phyloP scores from a whole-genome alignment of 164 flowering plant genomes.

The Tetrastigma voinierianum region DNA sequence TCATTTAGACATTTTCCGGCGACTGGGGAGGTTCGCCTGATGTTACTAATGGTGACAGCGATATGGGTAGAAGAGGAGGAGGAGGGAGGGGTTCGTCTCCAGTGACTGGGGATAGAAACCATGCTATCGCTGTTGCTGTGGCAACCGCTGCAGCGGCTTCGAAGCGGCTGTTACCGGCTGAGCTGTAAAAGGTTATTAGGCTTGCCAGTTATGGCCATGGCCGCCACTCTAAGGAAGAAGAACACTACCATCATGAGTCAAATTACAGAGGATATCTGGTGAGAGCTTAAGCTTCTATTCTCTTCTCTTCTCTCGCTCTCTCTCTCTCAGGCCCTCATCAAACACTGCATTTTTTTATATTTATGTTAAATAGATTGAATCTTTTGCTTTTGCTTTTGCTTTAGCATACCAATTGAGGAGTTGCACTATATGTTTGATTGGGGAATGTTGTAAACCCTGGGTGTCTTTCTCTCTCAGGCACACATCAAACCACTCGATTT shows the following conservation, averaged over 20 bases:
- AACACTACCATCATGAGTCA: slow-evolving; percentile 78
- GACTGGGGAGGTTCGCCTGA: slow-evolving; percentile 80
- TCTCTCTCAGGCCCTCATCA: neutral
- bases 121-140: slow-evolving; percentile 79
- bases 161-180: slow-evolving; percentile 91
- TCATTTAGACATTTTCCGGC: slow-evolving; percentile 82
- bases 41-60: slow-evolving; percentile 49
- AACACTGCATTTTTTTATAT: neutral
- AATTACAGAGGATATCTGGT: slow-evolving; percentile 89
- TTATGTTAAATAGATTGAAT: too few relatives aligned
- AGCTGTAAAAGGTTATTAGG: slow-evolving; percentile 70
- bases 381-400: too few relatives aligned
- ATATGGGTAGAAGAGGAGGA: too few relatives aligned
- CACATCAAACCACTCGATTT: too few relatives aligned
- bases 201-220: slow-evolving; percentile 79
- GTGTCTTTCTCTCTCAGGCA: too few relatives aligned
- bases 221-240: slow-evolving; percentile 77
- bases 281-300: slow-evolving; percentile 3
- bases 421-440: neutral
- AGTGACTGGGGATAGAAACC: slow-evolving; percentile 46
- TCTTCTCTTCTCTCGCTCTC: neutral
- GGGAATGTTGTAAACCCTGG: too few relatives aligned
- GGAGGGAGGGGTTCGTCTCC: slow-evolving; percentile 33
- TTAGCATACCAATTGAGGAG: too few relatives aligned
- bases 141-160: slow-evolving; percentile 94